Evolutionary conservation across 805 yeast species (phyloP).

Genomic region (Metschnikowia henanensis): DNA sequence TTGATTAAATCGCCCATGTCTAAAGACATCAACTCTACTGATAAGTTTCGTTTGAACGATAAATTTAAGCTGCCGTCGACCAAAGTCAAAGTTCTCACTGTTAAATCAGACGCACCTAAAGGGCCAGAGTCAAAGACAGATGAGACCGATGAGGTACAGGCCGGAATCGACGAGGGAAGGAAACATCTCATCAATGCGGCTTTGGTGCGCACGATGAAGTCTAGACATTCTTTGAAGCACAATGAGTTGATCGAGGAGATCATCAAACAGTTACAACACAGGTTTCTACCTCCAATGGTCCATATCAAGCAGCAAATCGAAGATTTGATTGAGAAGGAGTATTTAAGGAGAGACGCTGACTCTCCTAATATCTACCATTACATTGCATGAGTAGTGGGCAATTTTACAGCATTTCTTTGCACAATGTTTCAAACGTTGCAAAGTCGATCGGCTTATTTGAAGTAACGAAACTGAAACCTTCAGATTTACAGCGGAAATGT

Average conservation of each 20-base stretch:
- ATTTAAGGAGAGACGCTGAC: conserved; percentile 67
- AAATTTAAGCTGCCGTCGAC: conserved; percentile 66
- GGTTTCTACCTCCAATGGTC: conserved; percentile 70
- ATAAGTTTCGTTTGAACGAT: conserved; percentile 65
- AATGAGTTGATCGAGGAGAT: conserved; percentile 68
- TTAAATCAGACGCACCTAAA: conserved; percentile 29
- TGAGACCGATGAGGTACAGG: conserved; percentile 54
- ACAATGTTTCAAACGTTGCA: too few species aligned
- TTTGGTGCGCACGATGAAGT: conserved; percentile 83
- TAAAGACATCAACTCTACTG: conserved; percentile 62
- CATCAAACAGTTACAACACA: conserved; percentile 52
- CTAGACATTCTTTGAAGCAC: conserved; percentile 60
- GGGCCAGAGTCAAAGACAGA: conserved; percentile 46
- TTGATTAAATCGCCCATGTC: conserved; percentile 73
- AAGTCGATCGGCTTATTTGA: too few species aligned
- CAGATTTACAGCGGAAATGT: too few species aligned
- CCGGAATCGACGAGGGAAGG: conserved; percentile 61
- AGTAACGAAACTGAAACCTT: too few species aligned
- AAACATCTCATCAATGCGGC: conserved; percentile 78
- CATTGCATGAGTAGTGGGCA: conserved; percentile 46
- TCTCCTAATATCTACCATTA: conserved; percentile 63
- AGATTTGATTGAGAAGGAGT: conserved; percentile 77
- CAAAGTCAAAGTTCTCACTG: conserved; percentile 75
- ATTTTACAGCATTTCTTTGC: not conserved
- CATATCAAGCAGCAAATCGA: conserved; percentile 73